These are phyloP conservation scores for Leucoagaricus sp. DNA, from an alignment of 1,284 basidiomycete species.

Conservation along the genomic window DNA sequence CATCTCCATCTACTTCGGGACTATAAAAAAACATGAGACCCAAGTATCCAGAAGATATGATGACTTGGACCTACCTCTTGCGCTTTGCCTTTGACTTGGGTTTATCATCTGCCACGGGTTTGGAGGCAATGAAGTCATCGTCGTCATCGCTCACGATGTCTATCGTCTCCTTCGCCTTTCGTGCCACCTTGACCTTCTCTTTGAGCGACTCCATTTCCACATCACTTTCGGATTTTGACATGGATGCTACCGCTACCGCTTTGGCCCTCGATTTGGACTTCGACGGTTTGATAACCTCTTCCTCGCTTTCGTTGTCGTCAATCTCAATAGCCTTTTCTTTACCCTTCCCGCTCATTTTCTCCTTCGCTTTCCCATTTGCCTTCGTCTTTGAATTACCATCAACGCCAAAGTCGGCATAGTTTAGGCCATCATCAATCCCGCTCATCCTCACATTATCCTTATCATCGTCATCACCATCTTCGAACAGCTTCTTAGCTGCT, in stretches of 20 bases:
- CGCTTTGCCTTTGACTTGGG: slow-evolving; percentile 43
- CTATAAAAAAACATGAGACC: slow-evolving; percentile 25
- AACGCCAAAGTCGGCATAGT: slow-evolving; percentile 11
- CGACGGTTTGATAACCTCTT: slow-evolving; percentile 12
- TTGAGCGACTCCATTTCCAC: slow-evolving; percentile 23
- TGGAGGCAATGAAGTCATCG: slow-evolving; percentile 17
- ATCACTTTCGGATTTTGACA: slow-evolving; percentile 16
- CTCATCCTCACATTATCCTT: slow-evolving; percentile 31
- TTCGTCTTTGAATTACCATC: slow-evolving; percentile 17
- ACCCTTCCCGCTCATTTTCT: slow-evolving; percentile 10
- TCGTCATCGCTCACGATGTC: slow-evolving; percentile 18
- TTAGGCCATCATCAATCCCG: slow-evolving; percentile 30
- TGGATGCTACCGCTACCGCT: background rate
- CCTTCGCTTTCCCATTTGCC: slow-evolving; percentile 13
- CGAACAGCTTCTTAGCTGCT: slow-evolving; percentile 21
- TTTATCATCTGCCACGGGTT: slow-evolving; percentile 30
- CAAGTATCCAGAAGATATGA: slow-evolving; percentile 15
- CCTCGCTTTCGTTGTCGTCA: slow-evolving; percentile 4
- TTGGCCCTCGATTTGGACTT: slow-evolving; percentile 17
- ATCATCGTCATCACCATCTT: slow-evolving; percentile 29
- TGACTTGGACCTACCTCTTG: slow-evolving; percentile 48
- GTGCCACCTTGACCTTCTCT: slow-evolving; percentile 16
- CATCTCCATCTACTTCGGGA: slow-evolving; percentile 33
- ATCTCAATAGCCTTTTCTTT: slow-evolving; percentile 4
- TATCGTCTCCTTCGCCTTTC: slow-evolving; percentile 18